Conservation (phyloP, 768 basidiomycete species). For the Tylopilus cervinicoccineus region DNA sequence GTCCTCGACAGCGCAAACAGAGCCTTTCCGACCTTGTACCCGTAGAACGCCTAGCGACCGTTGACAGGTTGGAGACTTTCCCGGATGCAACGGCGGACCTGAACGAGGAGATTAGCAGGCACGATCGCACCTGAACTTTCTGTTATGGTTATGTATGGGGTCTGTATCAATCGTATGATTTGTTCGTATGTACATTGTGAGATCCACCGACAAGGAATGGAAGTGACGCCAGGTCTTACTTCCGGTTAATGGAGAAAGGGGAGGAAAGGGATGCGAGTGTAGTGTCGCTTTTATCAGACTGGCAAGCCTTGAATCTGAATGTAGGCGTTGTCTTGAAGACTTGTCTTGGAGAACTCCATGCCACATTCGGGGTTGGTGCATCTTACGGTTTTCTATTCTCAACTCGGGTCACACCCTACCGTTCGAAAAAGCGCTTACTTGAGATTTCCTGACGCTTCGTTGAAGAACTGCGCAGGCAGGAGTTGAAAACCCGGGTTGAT, state of each 20-base stretch:
- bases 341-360: slow-evolving; percentile 39
- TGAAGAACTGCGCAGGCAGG: slow-evolving; percentile 32
- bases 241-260: slow-evolving; percentile 6
- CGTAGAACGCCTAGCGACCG: slow-evolving; percentile 57
- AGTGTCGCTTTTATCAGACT: slow-evolving; percentile 17
- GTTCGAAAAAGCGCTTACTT: slow-evolving; percentile 27
- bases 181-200: slow-evolving; percentile 28
- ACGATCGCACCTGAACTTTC: slow-evolving; percentile 21
- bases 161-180: slow-evolving; percentile 19
- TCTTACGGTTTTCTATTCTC: slow-evolving; percentile 16
- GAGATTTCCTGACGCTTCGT: slow-evolving; percentile 34
- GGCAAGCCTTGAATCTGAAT: slow-evolving; percentile 40
- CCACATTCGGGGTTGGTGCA: slow-evolving; percentile 39
- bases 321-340: slow-evolving; percentile 37
- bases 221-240: slow-evolving; percentile 22
- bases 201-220: slow-evolving; percentile 12
- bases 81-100: slow-evolving; percentile 60
- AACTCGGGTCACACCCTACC: slow-evolving; percentile 2
- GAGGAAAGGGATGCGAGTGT: background rate
- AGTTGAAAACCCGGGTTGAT: slow-evolving; percentile 1
- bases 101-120: slow-evolving; percentile 56
- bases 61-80: slow-evolving; percentile 58
- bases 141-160: slow-evolving; percentile 15
- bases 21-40: slow-evolving; percentile 64
- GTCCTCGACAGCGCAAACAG: slow-evolving; percentile 51